Evolutionary conservation across 2,329 filamentous ascomycete species (phyloP).

Genomic region (Chaetomium sp.): DNA sequence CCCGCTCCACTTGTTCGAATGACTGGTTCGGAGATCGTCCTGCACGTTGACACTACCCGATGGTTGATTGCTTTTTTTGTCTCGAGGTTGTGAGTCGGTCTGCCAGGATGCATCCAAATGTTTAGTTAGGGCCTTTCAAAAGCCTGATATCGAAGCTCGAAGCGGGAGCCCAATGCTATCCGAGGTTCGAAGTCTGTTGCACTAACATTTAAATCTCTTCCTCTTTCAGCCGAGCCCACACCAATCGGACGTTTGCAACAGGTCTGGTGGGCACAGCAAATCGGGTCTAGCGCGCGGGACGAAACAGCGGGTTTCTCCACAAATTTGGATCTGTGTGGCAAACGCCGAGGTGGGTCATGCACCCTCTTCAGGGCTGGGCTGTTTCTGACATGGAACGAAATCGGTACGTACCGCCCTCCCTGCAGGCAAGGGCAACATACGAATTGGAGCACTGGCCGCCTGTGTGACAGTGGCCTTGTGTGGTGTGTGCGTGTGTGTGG

Average conservation of each 20-base stretch:
- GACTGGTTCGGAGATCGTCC: background rate
- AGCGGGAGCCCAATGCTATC: background rate
- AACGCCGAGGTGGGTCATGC: slow-evolving; percentile 1
- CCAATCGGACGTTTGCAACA: slow-evolving; percentile 21
- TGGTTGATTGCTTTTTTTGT: background rate
- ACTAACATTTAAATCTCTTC: slow-evolving; percentile 31
- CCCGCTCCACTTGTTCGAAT: background rate
- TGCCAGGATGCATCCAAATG: background rate
- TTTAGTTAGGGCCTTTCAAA: background rate
- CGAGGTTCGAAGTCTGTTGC: slow-evolving; percentile 5
- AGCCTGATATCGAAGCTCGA: background rate
- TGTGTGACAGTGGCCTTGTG: background rate
- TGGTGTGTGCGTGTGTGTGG: no score
- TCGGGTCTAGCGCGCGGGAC: slow-evolving; percentile 7
- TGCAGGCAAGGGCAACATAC: background rate
- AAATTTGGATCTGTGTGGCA: slow-evolving; percentile 5
- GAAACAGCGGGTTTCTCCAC: slow-evolving; percentile 8
- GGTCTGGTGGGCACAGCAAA: background rate
- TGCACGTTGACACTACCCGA: background rate
- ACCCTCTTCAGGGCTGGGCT: background rate
- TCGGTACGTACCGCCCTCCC: slow-evolving; percentile 1
- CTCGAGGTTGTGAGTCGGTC: background rate
- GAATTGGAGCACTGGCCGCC: background rate
- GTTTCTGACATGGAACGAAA: slow-evolving; percentile 2
- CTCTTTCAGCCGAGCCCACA: slow-evolving; percentile 6